Conservation (phyloP, 352 stramenopile genomes). For the Ochromonadaceae sp. region DNA sequence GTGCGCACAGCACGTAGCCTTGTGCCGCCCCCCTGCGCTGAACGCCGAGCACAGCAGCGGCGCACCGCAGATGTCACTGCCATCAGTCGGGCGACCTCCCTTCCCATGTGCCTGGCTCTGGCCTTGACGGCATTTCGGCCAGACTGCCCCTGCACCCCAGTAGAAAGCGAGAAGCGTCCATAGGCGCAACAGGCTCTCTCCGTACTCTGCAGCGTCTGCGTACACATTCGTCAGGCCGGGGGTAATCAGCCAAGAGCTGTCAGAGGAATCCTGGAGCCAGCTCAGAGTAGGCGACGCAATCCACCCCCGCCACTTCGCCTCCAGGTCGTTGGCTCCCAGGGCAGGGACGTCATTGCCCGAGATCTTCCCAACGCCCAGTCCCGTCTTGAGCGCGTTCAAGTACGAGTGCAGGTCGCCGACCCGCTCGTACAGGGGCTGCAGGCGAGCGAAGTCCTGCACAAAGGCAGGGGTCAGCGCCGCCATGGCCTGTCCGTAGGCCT, state of each 20-base stretch:
- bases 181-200: neutral
- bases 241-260: neutral
- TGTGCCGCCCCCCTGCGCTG: neutral
- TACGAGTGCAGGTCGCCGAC: too few species aligned
- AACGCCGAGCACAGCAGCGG: neutral
- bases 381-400: too few species aligned
- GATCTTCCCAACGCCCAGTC: too few species aligned
- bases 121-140: neutral
- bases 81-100: too few species aligned
- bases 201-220: neutral
- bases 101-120: neutral
- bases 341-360: too few species aligned
- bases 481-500: too few species aligned
- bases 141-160: conserved; percentile 4
- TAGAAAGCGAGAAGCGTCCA: conserved; percentile 1
- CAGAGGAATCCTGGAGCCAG: neutral
- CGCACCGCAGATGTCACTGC: neutral
- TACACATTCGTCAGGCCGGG: neutral
- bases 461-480: too few species aligned
- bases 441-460: too few species aligned
- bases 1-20: neutral
- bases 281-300: neutral
- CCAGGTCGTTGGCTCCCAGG: too few species aligned
- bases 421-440: too few species aligned
- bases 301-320: neutral